phyloP scores from a whole-genome alignment of 306 rosid species.

The Alnus rubra region DNA sequence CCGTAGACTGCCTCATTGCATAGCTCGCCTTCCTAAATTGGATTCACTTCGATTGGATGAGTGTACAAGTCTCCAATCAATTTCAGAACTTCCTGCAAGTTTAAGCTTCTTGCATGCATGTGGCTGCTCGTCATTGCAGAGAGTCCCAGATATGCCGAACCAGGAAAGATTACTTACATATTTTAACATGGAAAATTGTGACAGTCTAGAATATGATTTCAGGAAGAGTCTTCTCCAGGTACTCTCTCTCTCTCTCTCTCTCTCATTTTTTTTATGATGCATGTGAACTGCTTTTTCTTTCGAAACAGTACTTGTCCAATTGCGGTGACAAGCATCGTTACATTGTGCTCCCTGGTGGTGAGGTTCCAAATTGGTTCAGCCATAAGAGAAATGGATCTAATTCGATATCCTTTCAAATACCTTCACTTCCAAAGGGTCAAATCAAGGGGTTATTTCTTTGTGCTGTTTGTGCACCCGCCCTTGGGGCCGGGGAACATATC shows the following conservation, averaged over 20 bases:
- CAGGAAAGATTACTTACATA: too few relatives aligned
- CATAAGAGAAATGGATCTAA: not conserved
- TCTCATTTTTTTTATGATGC: not conserved
- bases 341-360: not conserved
- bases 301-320: not conserved
- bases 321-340: fast-evolving
- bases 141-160: too few relatives aligned
- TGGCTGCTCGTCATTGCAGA: too few relatives aligned
- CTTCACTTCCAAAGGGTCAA: not conserved
- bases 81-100: too few relatives aligned
- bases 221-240: too few relatives aligned
- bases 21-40: not conserved
- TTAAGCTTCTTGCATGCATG: too few relatives aligned
- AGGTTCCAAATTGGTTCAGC: not conserved
- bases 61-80: too few relatives aligned
- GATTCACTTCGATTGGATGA: not conserved
- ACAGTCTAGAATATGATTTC: too few relatives aligned
- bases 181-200: too few relatives aligned
- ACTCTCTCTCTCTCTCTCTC: not conserved
- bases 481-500: too few relatives aligned
- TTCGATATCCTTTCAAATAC: not conserved
- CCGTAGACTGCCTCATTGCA: not conserved
- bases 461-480: not conserved
- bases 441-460: not conserved
- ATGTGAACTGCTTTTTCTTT: too few relatives aligned